Evolutionary conservation across 108 stramenopile species (phyloP).

Genomic region (Epipyxis sp.): DNA sequence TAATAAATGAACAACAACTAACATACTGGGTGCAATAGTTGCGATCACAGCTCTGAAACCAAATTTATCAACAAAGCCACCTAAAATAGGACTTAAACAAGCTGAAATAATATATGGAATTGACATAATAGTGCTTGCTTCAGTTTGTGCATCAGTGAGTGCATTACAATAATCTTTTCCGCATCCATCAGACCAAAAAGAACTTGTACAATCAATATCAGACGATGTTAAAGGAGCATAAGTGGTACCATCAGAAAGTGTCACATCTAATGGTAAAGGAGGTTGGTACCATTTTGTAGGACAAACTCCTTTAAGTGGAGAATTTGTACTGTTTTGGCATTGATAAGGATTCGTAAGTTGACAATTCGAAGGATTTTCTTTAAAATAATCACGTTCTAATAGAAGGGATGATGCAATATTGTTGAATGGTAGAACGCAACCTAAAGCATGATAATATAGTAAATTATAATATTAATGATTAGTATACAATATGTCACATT

Average conservation of each 20-base stretch:
- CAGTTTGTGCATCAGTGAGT: slow-evolving; percentile 45
- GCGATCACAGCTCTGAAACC: slow-evolving; percentile 57
- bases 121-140: slow-evolving; percentile 54
- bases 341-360: slow-evolving; percentile 38
- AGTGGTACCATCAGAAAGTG: slow-evolving; percentile 13
- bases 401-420: slow-evolving; percentile 63
- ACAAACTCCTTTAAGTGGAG: neutral
- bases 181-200: slow-evolving; percentile 54
- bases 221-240: slow-evolving; percentile 18
- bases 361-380: slow-evolving; percentile 38
- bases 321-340: slow-evolving; percentile 33
- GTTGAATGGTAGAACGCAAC: slow-evolving; percentile 66
- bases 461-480: too few species aligned
- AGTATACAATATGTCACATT: neutral
- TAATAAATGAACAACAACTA: slow-evolving; percentile 52
- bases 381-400: slow-evolving; percentile 59
- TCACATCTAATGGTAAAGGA: slow-evolving; percentile 28
- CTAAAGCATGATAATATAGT: neutral
- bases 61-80: slow-evolving; percentile 59
- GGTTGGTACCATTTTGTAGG: slow-evolving; percentile 26
- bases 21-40: slow-evolving; percentile 45
- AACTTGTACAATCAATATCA: slow-evolving; percentile 57
- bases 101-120: slow-evolving; percentile 63
- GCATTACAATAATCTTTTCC: slow-evolving; percentile 49
- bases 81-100: slow-evolving; percentile 53